A percentile compares a stretch with the other conserved stretches of the same genome.
These are phyloP conservation scores for Bryoerythrophyllum caledonicum DNA, from an alignment of 225 moss, liverwort and hornwort genomes.

Conservation along the genomic window DNA sequence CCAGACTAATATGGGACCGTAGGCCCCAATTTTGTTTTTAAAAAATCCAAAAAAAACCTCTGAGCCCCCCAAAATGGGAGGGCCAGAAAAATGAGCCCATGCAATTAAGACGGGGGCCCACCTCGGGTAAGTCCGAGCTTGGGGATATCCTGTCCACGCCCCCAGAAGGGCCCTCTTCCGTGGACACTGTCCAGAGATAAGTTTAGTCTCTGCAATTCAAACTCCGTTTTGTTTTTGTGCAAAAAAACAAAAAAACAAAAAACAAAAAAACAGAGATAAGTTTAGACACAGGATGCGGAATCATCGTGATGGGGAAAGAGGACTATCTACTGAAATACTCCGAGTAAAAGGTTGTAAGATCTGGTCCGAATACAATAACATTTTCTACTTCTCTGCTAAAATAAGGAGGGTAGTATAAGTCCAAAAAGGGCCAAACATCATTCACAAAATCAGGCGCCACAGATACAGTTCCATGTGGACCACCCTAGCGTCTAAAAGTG, in stretches of 20 bases:
- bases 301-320: constrained; percentile 22
- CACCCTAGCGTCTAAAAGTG: constrained; percentile 30
- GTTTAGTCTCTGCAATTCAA: no score
- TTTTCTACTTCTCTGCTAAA: constrained; percentile 32
- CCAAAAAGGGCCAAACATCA: constrained; percentile 46
- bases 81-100: no score
- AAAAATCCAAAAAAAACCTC: no score
- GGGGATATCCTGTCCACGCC: no score
- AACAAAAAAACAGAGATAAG: no score
- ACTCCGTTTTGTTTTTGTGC: no score
- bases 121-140: no score
- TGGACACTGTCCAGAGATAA: constrained; percentile 14
- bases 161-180: constrained; percentile 15
- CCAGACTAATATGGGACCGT: no score
- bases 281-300: constrained; percentile 26
- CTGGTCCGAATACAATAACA: constrained; percentile 38
- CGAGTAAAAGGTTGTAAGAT: constrained; percentile 28
- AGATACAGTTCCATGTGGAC: constrained; percentile 27
- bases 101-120: no score
- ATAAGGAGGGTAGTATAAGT: constrained; percentile 42
- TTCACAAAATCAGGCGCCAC: constrained; percentile 38
- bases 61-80: no score
- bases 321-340: constrained; percentile 26
- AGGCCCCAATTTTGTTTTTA: no score
- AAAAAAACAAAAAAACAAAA: no score